Percentiles rank a stretch among this genome's conserved stretches.
phyloP scores from a whole-genome alignment of 306 rosid species.

The Inga leiocalycina region DNA sequence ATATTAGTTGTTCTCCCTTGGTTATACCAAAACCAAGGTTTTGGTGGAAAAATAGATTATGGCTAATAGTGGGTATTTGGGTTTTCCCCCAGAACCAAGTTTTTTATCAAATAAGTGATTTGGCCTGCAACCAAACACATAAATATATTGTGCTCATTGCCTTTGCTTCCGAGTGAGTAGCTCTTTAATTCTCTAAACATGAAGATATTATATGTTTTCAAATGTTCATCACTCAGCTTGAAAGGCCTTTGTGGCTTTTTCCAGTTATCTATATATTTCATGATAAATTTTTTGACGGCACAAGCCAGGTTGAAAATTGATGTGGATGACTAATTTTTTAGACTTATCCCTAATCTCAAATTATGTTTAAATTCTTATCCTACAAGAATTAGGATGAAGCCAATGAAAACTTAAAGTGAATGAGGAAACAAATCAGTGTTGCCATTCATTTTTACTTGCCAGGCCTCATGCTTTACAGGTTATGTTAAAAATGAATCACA shows the following conservation, averaged over 20 bases:
- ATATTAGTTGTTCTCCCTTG: not conserved
- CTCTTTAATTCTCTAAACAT: not conserved
- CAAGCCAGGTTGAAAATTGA: not conserved
- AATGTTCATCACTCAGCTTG: not conserved
- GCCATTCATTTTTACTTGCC: not conserved
- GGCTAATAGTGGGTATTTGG: not conserved
- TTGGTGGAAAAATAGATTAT: not conserved
- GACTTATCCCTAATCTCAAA: not conserved
- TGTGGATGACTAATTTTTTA: not conserved
- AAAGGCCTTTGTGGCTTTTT: not conserved
- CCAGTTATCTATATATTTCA: not conserved
- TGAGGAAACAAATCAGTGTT: not conserved
- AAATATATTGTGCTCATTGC: not conserved
- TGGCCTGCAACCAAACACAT: no score
- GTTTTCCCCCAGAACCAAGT: not conserved
- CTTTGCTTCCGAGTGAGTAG: not conserved
- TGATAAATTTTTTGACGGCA: not conserved
- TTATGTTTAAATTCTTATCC: not conserved
- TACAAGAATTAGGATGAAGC: not conserved
- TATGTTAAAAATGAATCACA: not conserved
- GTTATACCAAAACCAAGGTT: not conserved
- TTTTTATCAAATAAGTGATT: no score
- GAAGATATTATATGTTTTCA: not conserved
- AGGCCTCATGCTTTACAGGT: not conserved
- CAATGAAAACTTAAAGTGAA: not conserved